Base-by-base conservation (phyloP, 1,284 basidiomycete species). In the Cerioporus squamosus region DNA sequence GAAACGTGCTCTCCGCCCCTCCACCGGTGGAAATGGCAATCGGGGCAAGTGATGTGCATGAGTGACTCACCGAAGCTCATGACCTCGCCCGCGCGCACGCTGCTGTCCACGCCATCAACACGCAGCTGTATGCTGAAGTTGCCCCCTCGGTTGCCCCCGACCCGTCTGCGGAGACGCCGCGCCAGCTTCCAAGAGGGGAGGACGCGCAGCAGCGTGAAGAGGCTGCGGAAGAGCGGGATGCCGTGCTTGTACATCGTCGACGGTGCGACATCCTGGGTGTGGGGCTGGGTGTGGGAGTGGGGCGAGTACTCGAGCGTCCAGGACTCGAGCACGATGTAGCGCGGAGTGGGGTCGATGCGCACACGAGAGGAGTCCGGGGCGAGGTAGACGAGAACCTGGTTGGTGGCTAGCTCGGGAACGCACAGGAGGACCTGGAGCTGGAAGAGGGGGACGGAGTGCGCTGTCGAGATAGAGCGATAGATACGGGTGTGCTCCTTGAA, bases 171-270 rank as follows among this genome's bases (percentile, higher is more conserved):
- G 29, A 90, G 74, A 43, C 83, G 83, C 66, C 84, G 84, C 67
- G 82, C 80, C 39, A 91, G 79, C 68, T 83, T 86, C 89, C 90
- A 93, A 1, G 86, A 77, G 22, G 91, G 91, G 7, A 92, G 77
- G 23, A 90, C 79, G 53, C 88, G 80, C 45, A 92, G 77, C 42
- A 93, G 73, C 33, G 84, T 87, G 74, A 81, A 93, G 5, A 92
- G 70, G 69, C 87, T 89, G 51, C 91, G 81, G 75, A 93, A 92
- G 39, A 91, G 79, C 40, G 88, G 82, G 66, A 93, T 92, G 29
- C 87, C 85, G 65, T 91, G 85, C 73, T 93, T 93, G 81, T 93
- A 93, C 57, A 91, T 87, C 17, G 86, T 88, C 0, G 89, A 79
- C n/a, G 87, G 84, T 6, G 84, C 81, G 43, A 88, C 78, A 51